Conservation (phyloP, 352 stramenopile species). For the Saprolegnia diclina region DNA sequence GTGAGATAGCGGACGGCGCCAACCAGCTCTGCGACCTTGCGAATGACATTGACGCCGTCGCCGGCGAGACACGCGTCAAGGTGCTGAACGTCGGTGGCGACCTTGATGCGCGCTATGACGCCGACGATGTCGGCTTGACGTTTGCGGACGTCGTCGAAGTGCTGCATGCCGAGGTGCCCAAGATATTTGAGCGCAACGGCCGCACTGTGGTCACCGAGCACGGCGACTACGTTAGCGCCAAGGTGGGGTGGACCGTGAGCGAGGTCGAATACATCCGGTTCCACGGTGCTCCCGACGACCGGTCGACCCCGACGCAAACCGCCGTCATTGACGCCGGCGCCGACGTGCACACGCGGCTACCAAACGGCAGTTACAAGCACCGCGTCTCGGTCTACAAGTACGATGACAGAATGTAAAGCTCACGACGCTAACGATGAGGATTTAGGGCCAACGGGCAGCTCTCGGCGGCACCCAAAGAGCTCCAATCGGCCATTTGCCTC, state of each 20-base stretch:
- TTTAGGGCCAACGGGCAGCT: not conserved
- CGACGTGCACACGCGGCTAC: not conserved
- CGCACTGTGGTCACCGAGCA: conserved; percentile 24
- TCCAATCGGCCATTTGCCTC: conserved; percentile 2
- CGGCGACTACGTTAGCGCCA: conserved; percentile 20
- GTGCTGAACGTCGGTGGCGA: conserved; percentile 49
- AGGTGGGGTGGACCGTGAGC: conserved; percentile 10
- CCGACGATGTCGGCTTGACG: conserved; percentile 27
- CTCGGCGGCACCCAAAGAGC: not conserved
- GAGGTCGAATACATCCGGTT: conserved; percentile 7
- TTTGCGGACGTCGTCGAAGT: conserved; percentile 36
- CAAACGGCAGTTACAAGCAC: conserved; percentile 6
- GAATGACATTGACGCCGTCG: conserved; percentile 35
- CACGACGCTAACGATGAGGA: not conserved
- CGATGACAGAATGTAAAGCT: not conserved
- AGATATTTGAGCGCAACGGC: conserved; percentile 31
- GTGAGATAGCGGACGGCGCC: conserved; percentile 37
- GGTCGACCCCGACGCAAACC: not conserved
- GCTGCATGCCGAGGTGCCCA: conserved; percentile 30
- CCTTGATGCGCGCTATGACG: conserved; percentile 38
- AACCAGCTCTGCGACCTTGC: conserved; percentile 34
- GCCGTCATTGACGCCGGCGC: not conserved
- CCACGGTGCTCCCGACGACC: not conserved
- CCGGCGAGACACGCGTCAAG: conserved; percentile 30
- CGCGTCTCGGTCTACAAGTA: conserved; percentile 22